These are phyloP conservation scores for Daldinia concentrica DNA, from an alignment of 495 filamentous ascomycete genomes.

Conservation along the genomic window DNA sequence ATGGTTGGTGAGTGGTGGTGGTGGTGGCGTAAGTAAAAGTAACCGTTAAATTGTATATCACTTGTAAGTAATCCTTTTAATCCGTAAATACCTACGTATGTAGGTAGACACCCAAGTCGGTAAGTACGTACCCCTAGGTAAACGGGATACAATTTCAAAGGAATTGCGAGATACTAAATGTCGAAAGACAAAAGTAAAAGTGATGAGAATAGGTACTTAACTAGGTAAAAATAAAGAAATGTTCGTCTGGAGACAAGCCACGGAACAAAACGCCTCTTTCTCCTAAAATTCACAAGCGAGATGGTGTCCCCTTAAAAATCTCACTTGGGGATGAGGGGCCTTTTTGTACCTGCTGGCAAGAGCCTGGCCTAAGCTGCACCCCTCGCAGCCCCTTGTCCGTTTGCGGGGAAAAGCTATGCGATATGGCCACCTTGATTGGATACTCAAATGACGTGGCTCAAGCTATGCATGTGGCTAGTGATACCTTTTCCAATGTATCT, in stretches of 20 bases:
- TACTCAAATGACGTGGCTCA: constrained; percentile 24
- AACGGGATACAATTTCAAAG: background rate
- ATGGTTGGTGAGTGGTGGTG: too few relatives aligned
- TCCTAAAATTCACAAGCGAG: constrained; percentile 33
- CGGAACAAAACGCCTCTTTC: constrained; percentile 29
- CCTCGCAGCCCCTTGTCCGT: constrained; percentile 34
- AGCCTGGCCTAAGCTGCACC: constrained; percentile 30
- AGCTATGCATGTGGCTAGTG: constrained; percentile 9
- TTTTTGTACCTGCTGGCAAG: constrained; percentile 43
- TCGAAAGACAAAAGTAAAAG: constrained; percentile 2
- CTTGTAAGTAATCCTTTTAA: too few relatives aligned
- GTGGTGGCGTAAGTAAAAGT: too few relatives aligned
- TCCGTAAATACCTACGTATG: too few relatives aligned
- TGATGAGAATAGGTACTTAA: background rate
- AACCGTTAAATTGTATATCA: too few relatives aligned
- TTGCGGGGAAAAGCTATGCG: constrained; percentile 36
- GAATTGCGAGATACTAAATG: background rate
- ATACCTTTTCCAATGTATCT: background rate
- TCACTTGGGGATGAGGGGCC: constrained; percentile 41
- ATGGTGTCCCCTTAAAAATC: constrained; percentile 34
- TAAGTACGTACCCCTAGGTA: background rate
- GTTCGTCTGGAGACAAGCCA: constrained; percentile 21
- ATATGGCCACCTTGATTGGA: constrained; percentile 16
- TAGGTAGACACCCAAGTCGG: background rate
- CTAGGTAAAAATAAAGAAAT: constrained; percentile 11